phyloP scores from a whole-genome alignment of 352 stramenopile genomes.

The Phytophthora pisi region DNA sequence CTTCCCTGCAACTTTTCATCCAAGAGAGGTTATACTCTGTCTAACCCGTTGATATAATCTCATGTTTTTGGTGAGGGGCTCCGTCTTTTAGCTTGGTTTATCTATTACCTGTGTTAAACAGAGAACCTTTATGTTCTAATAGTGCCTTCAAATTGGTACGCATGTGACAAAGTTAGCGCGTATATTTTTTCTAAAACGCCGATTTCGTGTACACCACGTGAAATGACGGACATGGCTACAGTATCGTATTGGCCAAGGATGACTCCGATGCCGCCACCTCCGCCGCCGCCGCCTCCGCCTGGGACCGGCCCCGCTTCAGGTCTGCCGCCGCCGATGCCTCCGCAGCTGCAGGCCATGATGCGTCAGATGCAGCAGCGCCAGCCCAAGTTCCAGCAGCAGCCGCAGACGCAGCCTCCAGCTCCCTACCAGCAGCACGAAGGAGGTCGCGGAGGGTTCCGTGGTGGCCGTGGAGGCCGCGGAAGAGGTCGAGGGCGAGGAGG shows the following conservation, averaged over 20 bases:
- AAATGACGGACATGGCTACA: neutral
- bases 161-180: neutral
- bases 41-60: no score
- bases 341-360: constrained; percentile 62
- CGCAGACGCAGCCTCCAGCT: constrained; percentile 10
- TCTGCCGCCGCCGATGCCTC: constrained; percentile 38
- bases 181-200: neutral
- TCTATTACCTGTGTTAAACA: no score
- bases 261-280: constrained; percentile 3
- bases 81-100: no score
- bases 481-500: constrained; percentile 30
- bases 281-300: constrained; percentile 33
- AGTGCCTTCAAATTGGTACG: no score
- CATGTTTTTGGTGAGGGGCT: no score
- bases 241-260: neutral
- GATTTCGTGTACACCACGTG: neutral
- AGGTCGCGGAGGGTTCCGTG: constrained; percentile 24
- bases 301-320: neutral
- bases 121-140: no score
- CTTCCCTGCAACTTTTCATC: neutral
- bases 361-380: constrained; percentile 52
- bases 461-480: constrained; percentile 25
- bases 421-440: constrained; percentile 16
- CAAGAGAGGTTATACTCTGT: neutral
- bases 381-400: constrained; percentile 44